These are phyloP conservation scores for Pyrenochaeta sp. DNA, from an alignment of 2,329 filamentous ascomycete genomes.

Conservation along the genomic window DNA sequence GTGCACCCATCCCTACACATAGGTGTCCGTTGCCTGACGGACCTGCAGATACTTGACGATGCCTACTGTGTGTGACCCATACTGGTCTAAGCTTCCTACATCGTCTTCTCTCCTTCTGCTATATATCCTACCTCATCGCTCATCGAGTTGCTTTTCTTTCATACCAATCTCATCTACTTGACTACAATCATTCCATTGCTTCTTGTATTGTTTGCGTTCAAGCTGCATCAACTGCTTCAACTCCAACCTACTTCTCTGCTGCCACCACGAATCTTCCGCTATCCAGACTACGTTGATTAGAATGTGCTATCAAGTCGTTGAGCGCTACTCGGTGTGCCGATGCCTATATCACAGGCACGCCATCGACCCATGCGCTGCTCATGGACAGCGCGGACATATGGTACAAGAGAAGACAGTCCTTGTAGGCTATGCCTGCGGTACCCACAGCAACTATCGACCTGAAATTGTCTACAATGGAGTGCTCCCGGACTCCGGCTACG, in stretches of 20 bases:
- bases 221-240: conserved; percentile 8
- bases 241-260: conserved; percentile 1
- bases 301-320: conserved; percentile 90
- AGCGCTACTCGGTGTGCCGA: conserved; percentile 85
- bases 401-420: conserved; percentile 79
- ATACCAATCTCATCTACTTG: conserved; percentile 19
- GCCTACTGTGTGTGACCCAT: conserved; percentile 39
- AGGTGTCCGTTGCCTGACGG: conserved; percentile 45
- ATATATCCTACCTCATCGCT: conserved; percentile 45
- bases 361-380: conserved; percentile 80
- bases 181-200: conserved; percentile 19
- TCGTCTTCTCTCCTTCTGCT: conserved; percentile 27
- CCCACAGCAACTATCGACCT: conserved; percentile 56
- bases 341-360: conserved; percentile 90
- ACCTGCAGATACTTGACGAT: conserved; percentile 42
- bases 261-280: background rate
- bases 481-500: conserved; percentile 42
- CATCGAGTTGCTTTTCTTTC: conserved; percentile 21
- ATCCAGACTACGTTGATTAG: conserved; percentile 6
- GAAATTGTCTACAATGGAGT: conserved; percentile 26
- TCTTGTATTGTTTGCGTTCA: conserved; percentile 20
- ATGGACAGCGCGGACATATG: conserved; percentile 75
- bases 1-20: conserved; percentile 43
- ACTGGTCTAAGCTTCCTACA: conserved; percentile 25
- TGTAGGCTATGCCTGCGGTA: conserved; percentile 80